Base-by-base conservation (phyloP, 805 yeast species). In the Candida caryicola region DNA sequence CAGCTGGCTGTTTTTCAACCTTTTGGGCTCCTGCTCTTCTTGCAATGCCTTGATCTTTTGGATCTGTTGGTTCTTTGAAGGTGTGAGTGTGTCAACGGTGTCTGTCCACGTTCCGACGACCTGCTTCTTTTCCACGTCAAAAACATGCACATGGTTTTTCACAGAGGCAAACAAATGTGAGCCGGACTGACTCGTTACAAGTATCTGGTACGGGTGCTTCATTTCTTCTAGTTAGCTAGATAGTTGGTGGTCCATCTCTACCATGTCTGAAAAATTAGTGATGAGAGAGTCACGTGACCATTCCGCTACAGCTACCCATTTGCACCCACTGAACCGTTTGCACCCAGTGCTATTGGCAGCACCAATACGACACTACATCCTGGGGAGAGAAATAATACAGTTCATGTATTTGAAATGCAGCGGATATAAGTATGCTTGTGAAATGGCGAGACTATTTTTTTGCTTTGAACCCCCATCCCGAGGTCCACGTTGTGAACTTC, bases 161-260 rank as follows among this genome's bases (percentile, higher is more conserved):
- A 77, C 72, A 1, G 83, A 69, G 1, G 76, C 73, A 59, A 76
- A 82, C 12, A 85, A 55, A 14, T 71, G 56, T 2, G 63, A 55
- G 1, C 81, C 81, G 13, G 62, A 55, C 4, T 52, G 51, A 48
- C 66, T 73, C n/a, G 75, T 48, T 3, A 71, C 51, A 2, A 80
- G 56, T 26, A 77, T 66, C 53, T 84, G 91, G 54, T 79, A 77
- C 13, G 93, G 93, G 52, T 85, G 90, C 50, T 80, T 80, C 79
- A 82, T 74, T 28, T 18, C 23, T 29, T n/a, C 23, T 21, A 10
- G 25, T 21, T 21, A n/a, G 19, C 21, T 3, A 9, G n/a, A 13
- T 23, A 9, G 19, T 29, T n/a, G 25, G 17, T 7, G 31, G 14
- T 23, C 21, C 17, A 14, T 16, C 14, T 10, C 31, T 28, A 13